Conservation (phyloP, 169 alveolate genomes). For the Plasmodium vivax region DNA sequence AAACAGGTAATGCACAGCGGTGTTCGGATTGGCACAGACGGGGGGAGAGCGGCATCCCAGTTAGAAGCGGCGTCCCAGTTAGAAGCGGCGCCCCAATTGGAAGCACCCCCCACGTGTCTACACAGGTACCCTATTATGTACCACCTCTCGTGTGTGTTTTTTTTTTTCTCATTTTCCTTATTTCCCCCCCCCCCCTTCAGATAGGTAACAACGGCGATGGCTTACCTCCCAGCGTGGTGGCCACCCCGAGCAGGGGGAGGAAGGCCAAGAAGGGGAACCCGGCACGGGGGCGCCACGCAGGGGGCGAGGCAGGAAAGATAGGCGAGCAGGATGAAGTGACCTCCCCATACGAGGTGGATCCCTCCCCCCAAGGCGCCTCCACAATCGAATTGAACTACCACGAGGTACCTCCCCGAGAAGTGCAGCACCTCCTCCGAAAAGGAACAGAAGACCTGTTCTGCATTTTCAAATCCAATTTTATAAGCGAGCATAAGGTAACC, state of each 20-base stretch:
- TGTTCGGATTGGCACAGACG: neutral
- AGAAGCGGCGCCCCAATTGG: too few species aligned
- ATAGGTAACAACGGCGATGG: neutral
- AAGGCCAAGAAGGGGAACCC: neutral
- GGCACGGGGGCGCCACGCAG: neutral
- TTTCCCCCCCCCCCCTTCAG: neutral
- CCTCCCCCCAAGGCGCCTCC: neutral
- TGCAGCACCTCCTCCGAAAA: constrained; percentile 56
- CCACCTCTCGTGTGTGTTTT: neutral
- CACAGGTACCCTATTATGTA: neutral
- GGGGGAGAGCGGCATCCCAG: neutral
- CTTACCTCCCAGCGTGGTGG: neutral
- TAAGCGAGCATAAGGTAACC: constrained; percentile 85
- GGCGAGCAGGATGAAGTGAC: constrained; percentile 52
- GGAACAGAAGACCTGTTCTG: constrained; percentile 76
- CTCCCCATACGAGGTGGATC: constrained; percentile 79
- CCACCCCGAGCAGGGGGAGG: neutral
- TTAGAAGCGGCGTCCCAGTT: neutral
- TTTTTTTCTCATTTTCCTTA: neutral
- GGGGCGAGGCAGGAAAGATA: neutral
- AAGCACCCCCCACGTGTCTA: too few species aligned
- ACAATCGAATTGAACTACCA: constrained; percentile 69
- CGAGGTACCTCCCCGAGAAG: constrained; percentile 79
- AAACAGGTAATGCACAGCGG: neutral
- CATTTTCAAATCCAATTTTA: constrained; percentile 81